These are phyloP conservation scores for Paramecium sonneborni DNA, from an alignment of 73 alveolate species.

Conservation along the genomic window DNA sequence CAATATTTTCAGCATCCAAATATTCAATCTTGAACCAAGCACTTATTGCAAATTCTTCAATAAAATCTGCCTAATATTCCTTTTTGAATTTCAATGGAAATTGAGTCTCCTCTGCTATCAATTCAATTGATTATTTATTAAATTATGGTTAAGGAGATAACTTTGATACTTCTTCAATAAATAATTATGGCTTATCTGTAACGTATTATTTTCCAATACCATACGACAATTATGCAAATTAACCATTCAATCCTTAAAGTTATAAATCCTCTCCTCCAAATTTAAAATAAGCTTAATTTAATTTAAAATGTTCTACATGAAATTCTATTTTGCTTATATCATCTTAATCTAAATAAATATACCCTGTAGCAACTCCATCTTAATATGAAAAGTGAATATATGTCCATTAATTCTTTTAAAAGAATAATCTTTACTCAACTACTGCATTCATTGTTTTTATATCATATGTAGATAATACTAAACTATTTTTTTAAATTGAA, in stretches of 20 bases:
- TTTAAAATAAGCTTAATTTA: neutral
- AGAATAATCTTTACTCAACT: neutral
- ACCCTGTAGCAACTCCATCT: neutral
- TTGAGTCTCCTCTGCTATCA: neutral
- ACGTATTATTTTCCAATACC: neutral
- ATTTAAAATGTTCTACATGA: conserved; percentile 12
- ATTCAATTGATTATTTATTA: neutral
- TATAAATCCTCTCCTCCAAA: neutral
- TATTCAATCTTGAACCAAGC: conserved; percentile 20
- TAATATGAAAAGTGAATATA: conserved; percentile 1
- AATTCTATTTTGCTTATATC: conserved; percentile 31
- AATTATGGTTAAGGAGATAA: neutral
- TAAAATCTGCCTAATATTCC: neutral
- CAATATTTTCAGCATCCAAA: neutral
- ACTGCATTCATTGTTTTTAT: neutral
- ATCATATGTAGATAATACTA: neutral
- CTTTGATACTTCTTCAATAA: neutral
- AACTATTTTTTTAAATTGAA: neutral
- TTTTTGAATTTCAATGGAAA: neutral
- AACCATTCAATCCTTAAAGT: neutral
- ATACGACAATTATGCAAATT: neutral
- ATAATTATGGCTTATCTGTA: neutral
- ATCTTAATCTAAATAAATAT: neutral
- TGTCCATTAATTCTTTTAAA: neutral
- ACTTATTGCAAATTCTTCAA: neutral